Evolutionary conservation across 371 early-diverging fungal genomes (phyloP).

Genomic region (Actinomortierella ambigua): DNA sequence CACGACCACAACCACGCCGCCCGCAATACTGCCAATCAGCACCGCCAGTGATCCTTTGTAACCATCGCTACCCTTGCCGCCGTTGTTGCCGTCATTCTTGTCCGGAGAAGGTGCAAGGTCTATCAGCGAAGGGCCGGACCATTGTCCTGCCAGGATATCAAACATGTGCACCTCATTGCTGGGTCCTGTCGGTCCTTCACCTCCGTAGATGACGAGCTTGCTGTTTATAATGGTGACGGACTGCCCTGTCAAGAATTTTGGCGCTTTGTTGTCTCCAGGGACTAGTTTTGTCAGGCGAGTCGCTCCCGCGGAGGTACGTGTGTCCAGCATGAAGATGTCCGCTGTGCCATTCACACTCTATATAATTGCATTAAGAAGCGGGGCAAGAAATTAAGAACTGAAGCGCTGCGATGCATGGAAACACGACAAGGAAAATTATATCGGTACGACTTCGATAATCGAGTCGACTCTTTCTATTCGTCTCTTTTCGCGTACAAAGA

Average conservation of each 20-base stretch:
- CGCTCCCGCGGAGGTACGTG: too few species aligned
- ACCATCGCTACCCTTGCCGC: not conserved
- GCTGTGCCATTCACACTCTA: too few species aligned
- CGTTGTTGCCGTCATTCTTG: too few species aligned
- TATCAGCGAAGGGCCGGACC: slow-evolving; percentile 29
- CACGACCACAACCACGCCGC: slow-evolving; percentile 12
- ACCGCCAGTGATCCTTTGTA: slow-evolving; percentile 3
- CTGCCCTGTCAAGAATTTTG: slow-evolving; percentile 18
- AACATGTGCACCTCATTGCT: slow-evolving; percentile 21
- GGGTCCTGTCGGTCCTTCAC: slow-evolving; percentile 1
- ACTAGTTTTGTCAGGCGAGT: too few species aligned
- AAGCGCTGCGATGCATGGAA: too few species aligned
- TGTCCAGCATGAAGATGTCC: too few species aligned
- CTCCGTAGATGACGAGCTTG: slow-evolving; percentile 35
- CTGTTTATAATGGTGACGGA: slow-evolving; percentile 32
- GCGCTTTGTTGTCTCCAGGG: not conserved
- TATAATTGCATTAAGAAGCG: too few species aligned
- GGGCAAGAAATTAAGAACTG: too few species aligned
- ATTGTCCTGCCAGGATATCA: slow-evolving; percentile 31
- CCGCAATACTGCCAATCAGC: slow-evolving; percentile 28
- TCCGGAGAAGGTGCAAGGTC: slow-evolving; percentile 10
- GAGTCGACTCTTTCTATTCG: too few species aligned
- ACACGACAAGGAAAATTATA: too few species aligned
- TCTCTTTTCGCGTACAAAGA: too few species aligned
- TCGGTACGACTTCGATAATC: too few species aligned